These are phyloP conservation scores for Aspergillus sp. DNA, from an alignment of 2,329 filamentous ascomycete genomes.

Conservation along the genomic window DNA sequence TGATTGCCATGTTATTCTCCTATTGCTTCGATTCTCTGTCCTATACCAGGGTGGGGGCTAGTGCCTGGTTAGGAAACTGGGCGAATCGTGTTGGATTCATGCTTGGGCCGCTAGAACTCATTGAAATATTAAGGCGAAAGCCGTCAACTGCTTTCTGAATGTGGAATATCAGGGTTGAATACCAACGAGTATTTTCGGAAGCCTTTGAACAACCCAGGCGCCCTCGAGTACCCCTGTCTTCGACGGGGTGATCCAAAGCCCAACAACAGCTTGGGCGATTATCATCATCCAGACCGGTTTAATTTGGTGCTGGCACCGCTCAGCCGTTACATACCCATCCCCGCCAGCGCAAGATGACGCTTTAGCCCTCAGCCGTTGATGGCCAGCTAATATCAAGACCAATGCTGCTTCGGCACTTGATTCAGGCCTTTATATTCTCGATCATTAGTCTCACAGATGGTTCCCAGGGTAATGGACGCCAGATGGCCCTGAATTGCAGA, in stretches of 20 bases:
- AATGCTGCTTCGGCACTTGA: background rate
- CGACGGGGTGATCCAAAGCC: too few relatives aligned
- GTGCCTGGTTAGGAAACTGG: background rate
- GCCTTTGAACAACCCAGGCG: too few relatives aligned
- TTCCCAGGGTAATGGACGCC: background rate
- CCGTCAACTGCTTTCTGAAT: background rate
- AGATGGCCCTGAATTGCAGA: background rate
- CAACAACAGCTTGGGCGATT: too few relatives aligned
- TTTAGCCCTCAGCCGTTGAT: background rate
- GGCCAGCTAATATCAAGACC: background rate
- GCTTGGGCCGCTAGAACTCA: background rate
- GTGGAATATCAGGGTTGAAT: background rate
- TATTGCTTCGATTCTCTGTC: background rate
- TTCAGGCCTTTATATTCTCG: background rate
- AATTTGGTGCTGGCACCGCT: too few relatives aligned
- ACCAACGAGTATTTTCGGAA: background rate
- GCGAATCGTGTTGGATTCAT: background rate
- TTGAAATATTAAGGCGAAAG: background rate
- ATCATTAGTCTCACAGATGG: background rate
- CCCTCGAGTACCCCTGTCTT: too few relatives aligned
- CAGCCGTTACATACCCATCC: too few relatives aligned
- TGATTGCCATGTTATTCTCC: background rate
- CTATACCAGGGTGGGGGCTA: background rate
- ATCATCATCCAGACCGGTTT: too few relatives aligned
- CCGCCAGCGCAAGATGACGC: too few relatives aligned